These are phyloP conservation scores for Sugiyamaella pinicola DNA, from an alignment of 1,139 yeast species.

Conservation along the genomic window DNA sequence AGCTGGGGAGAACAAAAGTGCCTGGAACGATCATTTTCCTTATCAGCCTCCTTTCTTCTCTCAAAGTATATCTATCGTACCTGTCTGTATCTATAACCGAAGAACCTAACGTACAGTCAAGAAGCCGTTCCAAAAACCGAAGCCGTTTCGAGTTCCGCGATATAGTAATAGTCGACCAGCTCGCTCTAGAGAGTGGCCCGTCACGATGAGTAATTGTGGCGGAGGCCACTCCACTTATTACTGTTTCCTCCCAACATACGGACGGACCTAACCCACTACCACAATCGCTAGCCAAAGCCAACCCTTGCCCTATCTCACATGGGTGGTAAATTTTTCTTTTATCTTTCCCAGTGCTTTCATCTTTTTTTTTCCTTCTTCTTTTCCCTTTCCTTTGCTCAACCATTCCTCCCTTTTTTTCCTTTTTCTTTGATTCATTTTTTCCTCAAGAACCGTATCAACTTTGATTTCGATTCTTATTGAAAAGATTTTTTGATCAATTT, in stretches of 20 bases:
- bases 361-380: slow-evolving; percentile 3
- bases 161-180: too few species aligned
- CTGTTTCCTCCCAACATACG: background rate
- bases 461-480: slow-evolving; percentile 10
- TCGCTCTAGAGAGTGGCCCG: too few species aligned
- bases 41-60: too few species aligned
- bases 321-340: slow-evolving; percentile 14
- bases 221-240: too few species aligned
- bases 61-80: too few species aligned
- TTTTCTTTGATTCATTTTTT: slow-evolving; percentile 9
- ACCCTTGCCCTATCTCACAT: slow-evolving; percentile 8
- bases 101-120: too few species aligned
- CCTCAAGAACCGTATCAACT: slow-evolving; percentile 6
- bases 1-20: too few species aligned
- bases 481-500: slow-evolving; percentile 11
- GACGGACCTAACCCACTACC: background rate
- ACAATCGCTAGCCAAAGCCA: background rate
- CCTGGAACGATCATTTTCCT: too few species aligned
- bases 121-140: too few species aligned
- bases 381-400: slow-evolving; percentile 11
- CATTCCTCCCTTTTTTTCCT: slow-evolving; percentile 12
- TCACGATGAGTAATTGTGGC: too few species aligned
- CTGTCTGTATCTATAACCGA: too few species aligned
- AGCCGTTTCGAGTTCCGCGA: too few species aligned
- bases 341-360: background rate